Conservation (phyloP, 2,329 filamentous ascomycete genomes). For the Aureobasidium sp. region DNA sequence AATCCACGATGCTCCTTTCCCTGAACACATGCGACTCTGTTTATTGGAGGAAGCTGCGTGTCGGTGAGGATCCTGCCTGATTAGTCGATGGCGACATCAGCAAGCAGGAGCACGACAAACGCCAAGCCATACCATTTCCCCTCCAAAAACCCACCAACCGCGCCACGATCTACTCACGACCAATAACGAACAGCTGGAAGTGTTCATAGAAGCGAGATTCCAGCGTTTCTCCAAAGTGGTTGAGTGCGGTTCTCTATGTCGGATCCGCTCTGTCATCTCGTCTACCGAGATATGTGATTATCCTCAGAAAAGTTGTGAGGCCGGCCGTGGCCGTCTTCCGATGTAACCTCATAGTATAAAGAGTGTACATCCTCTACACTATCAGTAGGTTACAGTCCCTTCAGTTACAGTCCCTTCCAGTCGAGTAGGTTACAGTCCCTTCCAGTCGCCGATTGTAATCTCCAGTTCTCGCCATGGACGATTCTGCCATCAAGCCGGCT, state of each 20-base stretch:
- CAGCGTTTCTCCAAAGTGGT: not conserved
- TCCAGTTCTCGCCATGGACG: not conserved
- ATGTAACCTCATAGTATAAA: not conserved
- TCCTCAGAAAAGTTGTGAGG: not conserved
- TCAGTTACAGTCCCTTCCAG: not conserved
- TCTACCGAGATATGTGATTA: not conserved
- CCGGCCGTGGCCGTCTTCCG: not conserved
- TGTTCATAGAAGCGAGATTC: not conserved
- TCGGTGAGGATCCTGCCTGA: not conserved
- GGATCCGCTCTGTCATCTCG: not conserved
- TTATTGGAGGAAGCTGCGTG: conserved; percentile 1
- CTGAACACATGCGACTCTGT: not conserved
- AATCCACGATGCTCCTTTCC: not conserved
- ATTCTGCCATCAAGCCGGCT: conserved; percentile 7
- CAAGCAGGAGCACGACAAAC: not conserved
- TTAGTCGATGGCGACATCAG: conserved; percentile 8
- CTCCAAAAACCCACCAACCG: not conserved
- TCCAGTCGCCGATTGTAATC: not conserved
- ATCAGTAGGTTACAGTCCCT: too few species aligned
- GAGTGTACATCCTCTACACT: not conserved
- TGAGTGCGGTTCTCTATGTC: not conserved
- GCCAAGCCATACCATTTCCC: conserved; percentile 4
- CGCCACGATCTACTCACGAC: not conserved
- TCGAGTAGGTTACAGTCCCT: not conserved
- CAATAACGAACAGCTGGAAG: not conserved